A percentile compares a stretch with the other conserved stretches of the same genome.
phyloP scores from a whole-genome alignment of 805 yeast genomes.

The Scheffersomyces stipitis region DNA sequence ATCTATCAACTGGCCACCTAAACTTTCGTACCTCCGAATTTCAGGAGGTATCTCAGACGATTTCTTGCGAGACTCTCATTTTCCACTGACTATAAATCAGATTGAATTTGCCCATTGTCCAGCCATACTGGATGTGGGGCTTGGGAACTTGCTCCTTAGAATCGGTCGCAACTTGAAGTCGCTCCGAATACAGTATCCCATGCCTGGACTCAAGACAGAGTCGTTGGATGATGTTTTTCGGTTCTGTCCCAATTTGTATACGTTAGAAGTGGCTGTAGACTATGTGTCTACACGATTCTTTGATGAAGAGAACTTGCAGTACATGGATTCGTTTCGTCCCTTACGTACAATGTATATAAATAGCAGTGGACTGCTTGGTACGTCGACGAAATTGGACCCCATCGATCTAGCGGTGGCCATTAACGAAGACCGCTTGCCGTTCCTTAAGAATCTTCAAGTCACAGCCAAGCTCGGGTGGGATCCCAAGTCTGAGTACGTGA shows the following conservation, averaged over 20 bases:
- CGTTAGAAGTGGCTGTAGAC: conserved; percentile 74
- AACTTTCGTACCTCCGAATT: conserved; percentile 65
- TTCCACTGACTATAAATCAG: conserved; percentile 70
- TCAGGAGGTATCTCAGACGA: conserved; percentile 90
- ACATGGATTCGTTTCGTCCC: conserved; percentile 38
- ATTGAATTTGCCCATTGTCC: conserved; percentile 91
- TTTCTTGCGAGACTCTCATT: conserved; percentile 64
- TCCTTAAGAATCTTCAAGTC: conserved; percentile 60
- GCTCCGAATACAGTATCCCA: conserved; percentile 77
- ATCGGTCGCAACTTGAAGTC: conserved; percentile 66
- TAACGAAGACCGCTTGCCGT: conserved; percentile 73
- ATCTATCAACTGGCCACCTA: conserved; percentile 72
- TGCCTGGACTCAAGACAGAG: conserved; percentile 72
- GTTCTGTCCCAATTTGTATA: conserved; percentile 71
- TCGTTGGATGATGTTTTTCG: conserved; percentile 72
- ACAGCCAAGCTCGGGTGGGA: conserved; percentile 88
- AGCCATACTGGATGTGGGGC: conserved; percentile 59
- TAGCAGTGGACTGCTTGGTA: conserved; percentile 85
- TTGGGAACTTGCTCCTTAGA: conserved; percentile 58
- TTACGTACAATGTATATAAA: conserved; percentile 67
- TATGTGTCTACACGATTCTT: conserved; percentile 54
- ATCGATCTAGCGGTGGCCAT: conserved; percentile 85
- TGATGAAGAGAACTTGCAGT: conserved; percentile 31
- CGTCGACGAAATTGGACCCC: conserved; percentile 79
- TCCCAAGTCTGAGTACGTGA: conserved; percentile 41